These are phyloP conservation scores for Backusella morwellensis DNA, from an alignment of 192 early-diverging fungal genomes.

Conservation along the genomic window DNA sequence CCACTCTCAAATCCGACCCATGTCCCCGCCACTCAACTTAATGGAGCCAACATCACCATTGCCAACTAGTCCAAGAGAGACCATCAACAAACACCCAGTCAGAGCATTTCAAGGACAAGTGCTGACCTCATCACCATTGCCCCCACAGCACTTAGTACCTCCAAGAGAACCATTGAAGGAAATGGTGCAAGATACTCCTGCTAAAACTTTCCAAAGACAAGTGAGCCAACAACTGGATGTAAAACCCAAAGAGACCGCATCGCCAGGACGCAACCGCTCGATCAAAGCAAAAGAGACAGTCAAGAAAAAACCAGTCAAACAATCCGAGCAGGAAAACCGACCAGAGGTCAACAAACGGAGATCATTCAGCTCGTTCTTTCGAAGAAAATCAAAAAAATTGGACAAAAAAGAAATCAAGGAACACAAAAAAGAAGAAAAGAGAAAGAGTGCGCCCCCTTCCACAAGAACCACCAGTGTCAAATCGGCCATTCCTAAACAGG, in stretches of 20 bases:
- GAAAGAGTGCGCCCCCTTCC: conserved; percentile 14
- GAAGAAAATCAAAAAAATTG: neutral
- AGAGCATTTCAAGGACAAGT: neutral
- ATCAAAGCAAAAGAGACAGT: neutral
- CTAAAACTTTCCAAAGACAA: conserved; percentile 6
- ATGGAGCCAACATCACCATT: neutral
- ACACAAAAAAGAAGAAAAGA: neutral
- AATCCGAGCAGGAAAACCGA: neutral
- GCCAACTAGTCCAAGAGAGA: neutral
- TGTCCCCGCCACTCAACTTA: neutral
- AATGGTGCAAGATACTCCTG: neutral
- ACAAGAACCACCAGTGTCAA: neutral
- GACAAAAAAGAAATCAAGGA: neutral
- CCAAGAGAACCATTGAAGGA: neutral
- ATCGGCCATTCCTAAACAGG: neutral
- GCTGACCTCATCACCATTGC: neutral
- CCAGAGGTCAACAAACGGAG: conserved; percentile 1
- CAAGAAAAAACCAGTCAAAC: neutral
- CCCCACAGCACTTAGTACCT: neutral
- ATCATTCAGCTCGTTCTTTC: conserved; percentile 10
- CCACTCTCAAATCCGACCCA: neutral
- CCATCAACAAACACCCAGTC: neutral
- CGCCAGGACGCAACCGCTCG: neutral
- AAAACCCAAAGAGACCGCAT: neutral
- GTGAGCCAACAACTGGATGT: neutral